Base-by-base conservation (phyloP, 2,329 filamentous ascomycete genomes). In the Apiospora sp. region DNA sequence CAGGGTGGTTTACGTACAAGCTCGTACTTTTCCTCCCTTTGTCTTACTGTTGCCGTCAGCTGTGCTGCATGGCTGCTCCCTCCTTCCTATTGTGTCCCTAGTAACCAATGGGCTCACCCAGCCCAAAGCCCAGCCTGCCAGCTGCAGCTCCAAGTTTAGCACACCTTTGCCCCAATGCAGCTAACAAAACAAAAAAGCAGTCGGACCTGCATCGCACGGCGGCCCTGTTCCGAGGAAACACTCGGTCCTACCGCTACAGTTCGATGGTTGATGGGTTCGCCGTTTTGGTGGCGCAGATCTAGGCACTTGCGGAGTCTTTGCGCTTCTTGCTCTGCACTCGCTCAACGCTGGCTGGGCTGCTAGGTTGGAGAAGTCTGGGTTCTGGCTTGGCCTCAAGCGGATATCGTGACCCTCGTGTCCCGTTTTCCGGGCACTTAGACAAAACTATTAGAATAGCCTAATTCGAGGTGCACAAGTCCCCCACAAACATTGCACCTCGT, bases 31-130 rank as follows among this genome's bases (percentile, higher is more conserved):
- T 19, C 51, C 12, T 27, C 27, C 6, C n/a, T n/a, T 34, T 58
- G 54, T 61, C 54, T 61, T 37, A 61, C 54, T 61, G 34, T 61
- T 37, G 54, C 54, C 22, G 54, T 61, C 54, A 61, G 54, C 54
- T 61, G 54, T 22, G 54, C 54, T 61, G 54, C 30, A 37, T 61
- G 54, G 54, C 54, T 61, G 54, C 30, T 37, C 54, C 30, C 54
- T 61, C 54, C 54, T 61, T 61, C 54, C 54, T 61, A 61, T 61
- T 37, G 27, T 19, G 54, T 30, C 13, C 49, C 24, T 27, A 54
- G 51, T 54, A 54, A 54, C 30, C 49, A 14, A 48, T n/a, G 46
- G 19, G 5, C 37, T 37, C 10, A 5, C 37, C 37, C 37, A 37
- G 34, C 34, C 37, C 8, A 10, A 30, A 48, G n/a, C 49, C 49